Evolutionary conservation across 2,329 filamentous ascomycete species (phyloP).

Genomic region (Polychaeton citri): DNA sequence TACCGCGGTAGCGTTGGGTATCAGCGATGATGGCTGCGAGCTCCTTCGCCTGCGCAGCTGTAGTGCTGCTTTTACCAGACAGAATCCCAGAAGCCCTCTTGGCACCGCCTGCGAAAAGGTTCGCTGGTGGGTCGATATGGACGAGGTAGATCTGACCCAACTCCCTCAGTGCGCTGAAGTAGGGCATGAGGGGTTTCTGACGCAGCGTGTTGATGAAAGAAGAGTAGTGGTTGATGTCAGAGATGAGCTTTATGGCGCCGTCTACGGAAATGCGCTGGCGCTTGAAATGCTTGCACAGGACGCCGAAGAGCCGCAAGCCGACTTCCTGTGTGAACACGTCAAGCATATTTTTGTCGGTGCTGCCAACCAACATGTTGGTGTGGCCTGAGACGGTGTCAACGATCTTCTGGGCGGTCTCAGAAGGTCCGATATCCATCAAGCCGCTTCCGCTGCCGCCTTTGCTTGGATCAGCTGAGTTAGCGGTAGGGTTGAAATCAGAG

Average conservation of each 20-base stretch:
- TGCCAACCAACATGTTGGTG: slow-evolving; percentile 83
- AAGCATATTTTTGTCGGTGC: slow-evolving; percentile 93
- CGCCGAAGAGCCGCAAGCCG: slow-evolving; percentile 78
- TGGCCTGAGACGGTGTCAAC: slow-evolving; percentile 78
- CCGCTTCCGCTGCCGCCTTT: slow-evolving; percentile 15
- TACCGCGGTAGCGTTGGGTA: slow-evolving; percentile 73
- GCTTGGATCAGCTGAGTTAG: slow-evolving; percentile 20
- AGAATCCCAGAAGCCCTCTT: slow-evolving; percentile 14
- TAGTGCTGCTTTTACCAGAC: slow-evolving; percentile 11
- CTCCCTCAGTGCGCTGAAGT: slow-evolving; percentile 84
- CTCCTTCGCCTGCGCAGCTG: slow-evolving; percentile 75
- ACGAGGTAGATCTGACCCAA: slow-evolving; percentile 93
- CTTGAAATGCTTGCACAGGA: slow-evolving; percentile 94
- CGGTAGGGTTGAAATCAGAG: slow-evolving; percentile 75
- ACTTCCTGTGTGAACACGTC: slow-evolving; percentile 99
- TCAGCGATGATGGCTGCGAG: slow-evolving; percentile 93
- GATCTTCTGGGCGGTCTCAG: slow-evolving; percentile 62
- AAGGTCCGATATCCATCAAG: slow-evolving; percentile 54
- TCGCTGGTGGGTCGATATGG: slow-evolving; percentile 28
- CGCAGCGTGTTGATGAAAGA: slow-evolving; percentile 67
- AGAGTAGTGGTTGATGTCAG: slow-evolving; percentile 91
- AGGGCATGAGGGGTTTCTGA: slow-evolving; percentile 73
- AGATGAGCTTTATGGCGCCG: slow-evolving; percentile 83
- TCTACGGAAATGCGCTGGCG: slow-evolving; percentile 82
- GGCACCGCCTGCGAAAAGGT: slow-evolving; percentile 10